Percentiles rank a stretch among this genome's conserved stretches.
These are phyloP conservation scores for Solanum hybrid DNA, from an alignment of 305 asterid species.

Conservation along the genomic window DNA sequence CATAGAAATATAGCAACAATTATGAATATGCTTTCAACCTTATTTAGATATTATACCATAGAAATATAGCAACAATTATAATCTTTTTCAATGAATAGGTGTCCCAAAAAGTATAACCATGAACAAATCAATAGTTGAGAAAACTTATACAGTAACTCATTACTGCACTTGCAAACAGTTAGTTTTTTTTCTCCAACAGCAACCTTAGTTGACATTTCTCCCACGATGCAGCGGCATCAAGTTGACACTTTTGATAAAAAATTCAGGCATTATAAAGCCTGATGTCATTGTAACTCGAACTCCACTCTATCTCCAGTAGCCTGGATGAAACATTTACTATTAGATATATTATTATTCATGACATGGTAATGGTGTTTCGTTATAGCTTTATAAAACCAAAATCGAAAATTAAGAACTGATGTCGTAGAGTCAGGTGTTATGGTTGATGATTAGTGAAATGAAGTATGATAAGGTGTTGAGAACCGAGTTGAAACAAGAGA, in stretches of 20 bases:
- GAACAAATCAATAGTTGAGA: not conserved
- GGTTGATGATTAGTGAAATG: not conserved
- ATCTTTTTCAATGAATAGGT: not conserved
- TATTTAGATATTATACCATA: not conserved
- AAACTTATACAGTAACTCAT: not conserved
- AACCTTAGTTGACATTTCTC: not conserved
- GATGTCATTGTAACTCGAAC: not conserved
- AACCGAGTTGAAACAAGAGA: not conserved
- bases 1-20: not conserved
- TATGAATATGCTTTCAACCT: not conserved
- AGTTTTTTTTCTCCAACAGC: not conserved
- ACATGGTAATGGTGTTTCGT: not conserved
- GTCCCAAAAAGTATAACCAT: not conserved
- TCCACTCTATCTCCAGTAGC: conserved; percentile 7
- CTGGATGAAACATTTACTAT: not conserved
- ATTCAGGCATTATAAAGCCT: not conserved
- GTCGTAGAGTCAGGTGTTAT: not conserved
- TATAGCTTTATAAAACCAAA: not conserved
- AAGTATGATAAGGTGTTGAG: not conserved
- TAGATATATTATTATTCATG: not conserved
- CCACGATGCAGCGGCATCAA: not conserved
- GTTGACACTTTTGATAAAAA: not conserved
- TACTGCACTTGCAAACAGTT: not conserved
- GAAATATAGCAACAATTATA: not conserved
- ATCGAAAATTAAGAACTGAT: not conserved